phyloP scores from a whole-genome alignment of 2,329 filamentous ascomycete species.

The Dactylellina sp. region DNA sequence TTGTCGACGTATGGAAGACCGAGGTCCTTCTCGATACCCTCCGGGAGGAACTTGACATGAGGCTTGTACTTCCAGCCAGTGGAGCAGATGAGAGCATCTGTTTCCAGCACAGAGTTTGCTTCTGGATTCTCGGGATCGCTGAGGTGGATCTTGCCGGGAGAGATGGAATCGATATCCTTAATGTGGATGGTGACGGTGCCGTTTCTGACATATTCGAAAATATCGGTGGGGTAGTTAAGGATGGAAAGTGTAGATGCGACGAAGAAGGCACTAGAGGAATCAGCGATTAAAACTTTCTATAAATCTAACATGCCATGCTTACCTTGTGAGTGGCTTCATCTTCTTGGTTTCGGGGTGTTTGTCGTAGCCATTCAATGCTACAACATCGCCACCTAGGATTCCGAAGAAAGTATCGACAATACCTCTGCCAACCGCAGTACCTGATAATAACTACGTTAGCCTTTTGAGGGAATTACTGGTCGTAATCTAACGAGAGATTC shows the following conservation, averaged over 20 bases:
- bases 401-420: conserved; percentile 25
- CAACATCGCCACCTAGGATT: conserved; percentile 70
- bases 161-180: conserved; percentile 68
- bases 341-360: conserved; percentile 69
- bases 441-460: conserved; percentile 55
- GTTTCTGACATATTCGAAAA: conserved; percentile 70
- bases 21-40: conserved; percentile 66
- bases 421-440: conserved; percentile 59
- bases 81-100: conserved; percentile 69
- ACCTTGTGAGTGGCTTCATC: conserved; percentile 68
- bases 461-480: too few species aligned
- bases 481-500: conserved; percentile 60
- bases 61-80: conserved; percentile 71
- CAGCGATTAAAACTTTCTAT: too few species aligned
- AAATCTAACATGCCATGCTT: too few species aligned
- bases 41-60: conserved; percentile 69
- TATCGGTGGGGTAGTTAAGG: conserved; percentile 71
- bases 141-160: conserved; percentile 67
- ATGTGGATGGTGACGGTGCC: conserved; percentile 70
- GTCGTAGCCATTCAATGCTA: conserved; percentile 69
- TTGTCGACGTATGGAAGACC: conserved; percentile 66
- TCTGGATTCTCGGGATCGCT: conserved; percentile 60
- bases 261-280: conserved; percentile 65
- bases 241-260: conserved; percentile 71
- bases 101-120: conserved; percentile 66